Percentiles rank a stretch among this genome's conserved stretches.
Evolutionary conservation across 139 green algal species (phyloP).

Genomic region (Tetraselmis striata): DNA sequence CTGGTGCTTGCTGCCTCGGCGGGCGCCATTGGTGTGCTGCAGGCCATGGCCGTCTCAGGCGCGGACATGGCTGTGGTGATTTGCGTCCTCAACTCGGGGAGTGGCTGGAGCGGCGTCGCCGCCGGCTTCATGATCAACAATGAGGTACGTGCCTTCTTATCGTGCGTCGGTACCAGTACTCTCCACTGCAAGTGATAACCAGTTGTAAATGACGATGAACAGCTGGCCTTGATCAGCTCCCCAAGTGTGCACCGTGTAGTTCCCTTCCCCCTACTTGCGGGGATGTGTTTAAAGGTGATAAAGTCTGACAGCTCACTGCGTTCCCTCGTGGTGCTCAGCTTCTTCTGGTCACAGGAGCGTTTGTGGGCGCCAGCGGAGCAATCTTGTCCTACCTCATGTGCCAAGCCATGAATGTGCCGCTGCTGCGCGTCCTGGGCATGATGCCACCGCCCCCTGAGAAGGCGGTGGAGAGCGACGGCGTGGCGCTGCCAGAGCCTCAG

Average conservation of each 20-base stretch:
- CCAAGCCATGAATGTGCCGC: slow-evolving; percentile 76
- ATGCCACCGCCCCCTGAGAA: not conserved
- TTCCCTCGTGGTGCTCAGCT: no score
- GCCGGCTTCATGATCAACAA: slow-evolving; percentile 86
- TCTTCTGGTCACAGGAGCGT: slow-evolving; percentile 69
- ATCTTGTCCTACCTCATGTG: not conserved
- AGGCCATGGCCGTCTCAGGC: slow-evolving; percentile 76
- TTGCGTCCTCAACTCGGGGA: slow-evolving; percentile 75
- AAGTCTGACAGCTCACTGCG: no score
- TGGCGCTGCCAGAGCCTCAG: not conserved
- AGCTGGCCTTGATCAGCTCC: no score
- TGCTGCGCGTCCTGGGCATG: slow-evolving; percentile 74
- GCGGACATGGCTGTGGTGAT: slow-evolving; percentile 90
- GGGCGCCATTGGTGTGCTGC: slow-evolving; percentile 60
- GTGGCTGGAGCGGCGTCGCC: slow-evolving; percentile 76
- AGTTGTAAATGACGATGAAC: no score
- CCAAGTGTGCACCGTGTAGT: no score
- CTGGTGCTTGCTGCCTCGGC: not conserved
- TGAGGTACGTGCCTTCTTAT: no score
- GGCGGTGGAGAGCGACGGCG: no score
- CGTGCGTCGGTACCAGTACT: no score
- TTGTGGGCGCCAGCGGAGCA: slow-evolving; percentile 74
- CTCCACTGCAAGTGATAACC: no score
- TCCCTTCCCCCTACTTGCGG: no score
- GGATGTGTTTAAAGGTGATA: no score